Percentiles rank a stretch among this genome's conserved stretches.
Conservation (phyloP, 2,329 filamentous ascomycete genomes). For the Dryadomyces quercivorus region DNA sequence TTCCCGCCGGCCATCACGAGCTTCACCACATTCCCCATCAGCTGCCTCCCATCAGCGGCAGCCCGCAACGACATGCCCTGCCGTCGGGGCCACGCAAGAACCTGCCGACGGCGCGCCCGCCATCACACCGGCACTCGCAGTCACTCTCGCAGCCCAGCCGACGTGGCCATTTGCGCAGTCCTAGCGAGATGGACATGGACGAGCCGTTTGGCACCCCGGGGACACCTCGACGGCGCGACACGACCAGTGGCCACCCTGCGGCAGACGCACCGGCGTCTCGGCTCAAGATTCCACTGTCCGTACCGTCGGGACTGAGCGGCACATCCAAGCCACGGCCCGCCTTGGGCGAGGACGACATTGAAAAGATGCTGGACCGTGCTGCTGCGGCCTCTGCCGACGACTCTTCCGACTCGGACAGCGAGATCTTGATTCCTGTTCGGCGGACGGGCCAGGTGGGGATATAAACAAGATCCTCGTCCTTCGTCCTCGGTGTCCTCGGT, state of each 20-base stretch:
- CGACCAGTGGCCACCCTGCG: conserved; percentile 12
- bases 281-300: conserved; percentile 29
- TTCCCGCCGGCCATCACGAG: conserved; percentile 20
- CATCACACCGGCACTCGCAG: conserved; percentile 8
- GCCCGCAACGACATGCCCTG: conserved; percentile 25
- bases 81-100: conserved; percentile 39
- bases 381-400: conserved; percentile 33
- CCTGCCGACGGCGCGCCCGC: conserved; percentile 32
- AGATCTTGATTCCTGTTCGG: conserved; percentile 35
- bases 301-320: conserved; percentile 35
- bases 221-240: conserved; percentile 29
- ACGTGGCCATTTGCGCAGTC: conserved; percentile 14
- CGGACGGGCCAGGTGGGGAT: conserved; percentile 5
- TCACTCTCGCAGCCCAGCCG: conserved; percentile 14
- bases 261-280: conserved; percentile 18
- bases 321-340: conserved; percentile 26
- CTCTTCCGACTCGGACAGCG: conserved; percentile 44
- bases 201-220: conserved; percentile 24
- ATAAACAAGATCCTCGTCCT: too few relatives aligned
- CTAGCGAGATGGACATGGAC: conserved; percentile 36
- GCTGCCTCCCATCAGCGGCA: conserved; percentile 17
- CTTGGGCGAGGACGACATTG: conserved; percentile 43
- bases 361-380: conserved; percentile 43
- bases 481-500: too few relatives aligned
- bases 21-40: not conserved